phyloP scores from a whole-genome alignment of 1,139 yeast genomes.

The Saccharomyces hybrid region DNA sequence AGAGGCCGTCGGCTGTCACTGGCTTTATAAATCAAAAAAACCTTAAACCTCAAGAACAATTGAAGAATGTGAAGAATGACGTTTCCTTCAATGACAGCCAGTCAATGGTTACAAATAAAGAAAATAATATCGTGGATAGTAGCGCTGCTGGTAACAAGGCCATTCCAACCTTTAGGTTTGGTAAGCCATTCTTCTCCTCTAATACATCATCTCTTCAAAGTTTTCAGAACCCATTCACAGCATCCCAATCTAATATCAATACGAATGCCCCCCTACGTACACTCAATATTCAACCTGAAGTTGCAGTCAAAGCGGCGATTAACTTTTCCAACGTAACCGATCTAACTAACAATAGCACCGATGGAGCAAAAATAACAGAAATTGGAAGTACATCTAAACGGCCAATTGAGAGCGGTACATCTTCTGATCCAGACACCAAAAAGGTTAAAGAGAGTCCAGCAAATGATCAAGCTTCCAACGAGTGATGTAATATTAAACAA shows the following conservation, averaged over 20 bases:
- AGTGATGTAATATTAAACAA: background rate
- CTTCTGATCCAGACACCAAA: background rate
- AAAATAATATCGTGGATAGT: background rate
- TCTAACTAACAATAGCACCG: background rate
- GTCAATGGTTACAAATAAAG: background rate
- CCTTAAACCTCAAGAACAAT: background rate
- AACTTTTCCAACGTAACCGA: background rate
- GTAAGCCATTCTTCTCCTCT: background rate
- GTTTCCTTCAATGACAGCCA: background rate
- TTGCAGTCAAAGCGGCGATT: constrained; percentile 5
- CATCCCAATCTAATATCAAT: constrained; percentile 1
- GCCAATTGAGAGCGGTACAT: background rate
- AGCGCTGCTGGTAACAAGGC: background rate
- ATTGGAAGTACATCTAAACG: background rate
- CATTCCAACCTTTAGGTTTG: background rate
- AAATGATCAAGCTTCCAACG: background rate
- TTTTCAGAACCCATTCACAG: constrained; percentile 7
- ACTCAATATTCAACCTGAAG: constrained; percentile 5
- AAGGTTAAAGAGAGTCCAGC: background rate
- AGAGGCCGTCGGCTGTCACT: background rate
- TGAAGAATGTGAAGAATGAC: background rate
- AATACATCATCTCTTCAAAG: background rate
- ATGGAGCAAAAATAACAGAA: background rate
- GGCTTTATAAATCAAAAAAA: background rate
- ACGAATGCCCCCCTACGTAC: constrained; percentile 2